Base-by-base conservation (phyloP, 2,329 filamentous ascomycete genomes). In the Fusarium multiceps region DNA sequence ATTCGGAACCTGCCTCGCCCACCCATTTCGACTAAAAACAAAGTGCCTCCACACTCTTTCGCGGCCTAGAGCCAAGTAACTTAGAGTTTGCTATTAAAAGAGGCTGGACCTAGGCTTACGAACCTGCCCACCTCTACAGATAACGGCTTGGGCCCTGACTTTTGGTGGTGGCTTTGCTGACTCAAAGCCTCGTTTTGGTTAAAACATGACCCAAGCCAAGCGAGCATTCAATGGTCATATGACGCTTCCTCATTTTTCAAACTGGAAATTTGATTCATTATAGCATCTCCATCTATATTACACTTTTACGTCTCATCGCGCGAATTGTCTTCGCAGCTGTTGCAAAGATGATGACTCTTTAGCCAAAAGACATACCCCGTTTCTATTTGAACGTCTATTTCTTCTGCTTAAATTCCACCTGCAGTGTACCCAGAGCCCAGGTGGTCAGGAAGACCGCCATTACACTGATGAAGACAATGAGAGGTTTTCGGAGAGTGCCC, bases 401-500 rank as follows among this genome's bases (percentile, higher is more conserved):
- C 77, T 82, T 86, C 42, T 80, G 80, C 40, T 84, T 81, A 81
- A 98, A 97, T 78, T 92, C 94, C 47, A 94, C 87, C 78, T 97
- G 91, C 68, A 98, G 83, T 75, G 88, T 90, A 32, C 93, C 92
- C 63, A 98, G 79, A 6, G 89, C 82, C 90, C 92, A 98, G 7
- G 88, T 87, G 3, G 89, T 86, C 42, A 89, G 84, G 80, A 97
- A 97, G 14, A 97, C 82, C n/a, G 86, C 83, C 71, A 97, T 78
- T 68, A 92, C 82, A 73, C 92, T 93, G 32, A 84, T 83, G 70
- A 96, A 93, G 64, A 98, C 88, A 25, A 95, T 89, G 21, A 97
- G 72, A 1, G 96, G 96, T 84, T 99, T 99, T 76, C 94, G 89
- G 74, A 97, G 87, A 41, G 88, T 89, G 28, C 93, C 91, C 4